These are phyloP conservation scores for Debaryomyces maramus DNA, from an alignment of 805 yeast species.

Conservation along the genomic window DNA sequence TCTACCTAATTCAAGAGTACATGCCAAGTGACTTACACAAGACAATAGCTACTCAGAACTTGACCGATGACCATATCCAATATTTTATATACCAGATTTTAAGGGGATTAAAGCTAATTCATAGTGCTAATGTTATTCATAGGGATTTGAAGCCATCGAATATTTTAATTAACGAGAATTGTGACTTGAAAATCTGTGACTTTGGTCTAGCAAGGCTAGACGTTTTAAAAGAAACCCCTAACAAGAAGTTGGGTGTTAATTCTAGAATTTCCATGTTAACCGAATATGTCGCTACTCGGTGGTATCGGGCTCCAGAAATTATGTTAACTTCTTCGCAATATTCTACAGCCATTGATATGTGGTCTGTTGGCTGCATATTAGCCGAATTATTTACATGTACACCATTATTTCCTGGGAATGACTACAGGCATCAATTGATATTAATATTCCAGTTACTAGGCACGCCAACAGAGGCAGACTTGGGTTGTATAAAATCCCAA, in stretches of 20 bases:
- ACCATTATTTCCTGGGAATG: slow-evolving; percentile 76
- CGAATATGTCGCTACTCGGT: slow-evolving; percentile 81
- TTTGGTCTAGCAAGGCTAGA: slow-evolving; percentile 69
- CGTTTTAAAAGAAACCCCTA: slow-evolving; percentile 12
- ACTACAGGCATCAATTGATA: slow-evolving; percentile 66
- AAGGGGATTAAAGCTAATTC: slow-evolving; percentile 69
- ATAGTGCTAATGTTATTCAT: slow-evolving; percentile 71
- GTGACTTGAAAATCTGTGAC: slow-evolving; percentile 77
- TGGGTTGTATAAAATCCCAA: slow-evolving; percentile 19
- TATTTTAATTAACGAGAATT: slow-evolving; percentile 62
- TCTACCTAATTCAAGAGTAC: slow-evolving; percentile 71
- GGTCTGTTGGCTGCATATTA: slow-evolving; percentile 79
- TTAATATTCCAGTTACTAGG: slow-evolving; percentile 70
- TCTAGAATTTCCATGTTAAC: slow-evolving; percentile 52
- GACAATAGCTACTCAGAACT: slow-evolving; percentile 54
- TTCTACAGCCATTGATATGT: slow-evolving; percentile 73
- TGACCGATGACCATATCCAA: slow-evolving; percentile 68
- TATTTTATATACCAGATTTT: slow-evolving; percentile 70
- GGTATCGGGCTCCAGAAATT: slow-evolving; percentile 85
- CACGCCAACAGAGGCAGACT: slow-evolving; percentile 47
- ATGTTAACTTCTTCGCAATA: slow-evolving; percentile 74
- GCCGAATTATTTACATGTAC: slow-evolving; percentile 64
- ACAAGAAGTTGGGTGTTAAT: slow-evolving; percentile 12
- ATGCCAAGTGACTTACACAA: slow-evolving; percentile 76
- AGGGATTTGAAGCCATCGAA: slow-evolving; percentile 79